Conservation (phyloP, 2,329 filamentous ascomycete genomes). For the Juglanconis oblonga region DNA sequence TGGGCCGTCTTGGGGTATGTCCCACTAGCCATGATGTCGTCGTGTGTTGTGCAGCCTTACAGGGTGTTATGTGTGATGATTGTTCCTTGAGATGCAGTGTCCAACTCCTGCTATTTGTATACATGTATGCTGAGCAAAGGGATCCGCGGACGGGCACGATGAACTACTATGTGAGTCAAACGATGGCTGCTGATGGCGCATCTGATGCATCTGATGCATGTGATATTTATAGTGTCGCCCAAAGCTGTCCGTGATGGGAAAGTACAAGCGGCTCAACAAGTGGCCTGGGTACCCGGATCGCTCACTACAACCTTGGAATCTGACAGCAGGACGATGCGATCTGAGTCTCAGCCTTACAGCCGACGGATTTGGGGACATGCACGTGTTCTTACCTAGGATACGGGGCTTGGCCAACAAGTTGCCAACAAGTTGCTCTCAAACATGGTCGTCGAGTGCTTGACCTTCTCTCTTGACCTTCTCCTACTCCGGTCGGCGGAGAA, state of each 20-base stretch:
- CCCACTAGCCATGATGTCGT: slow-evolving; percentile 6
- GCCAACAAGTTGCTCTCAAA: neutral
- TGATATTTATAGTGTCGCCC: neutral
- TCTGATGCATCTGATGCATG: neutral
- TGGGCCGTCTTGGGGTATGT: slow-evolving; percentile 14
- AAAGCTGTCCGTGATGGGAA: slow-evolving; percentile 2
- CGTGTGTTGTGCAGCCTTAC: neutral
- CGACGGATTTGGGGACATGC: too few relatives aligned
- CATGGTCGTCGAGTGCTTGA: too few relatives aligned
- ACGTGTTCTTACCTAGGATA: too few relatives aligned
- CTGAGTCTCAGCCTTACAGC: too few relatives aligned
- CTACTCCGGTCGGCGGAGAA: slow-evolving; percentile 4
- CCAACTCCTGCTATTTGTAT: neutral
- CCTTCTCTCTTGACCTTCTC: too few relatives aligned
- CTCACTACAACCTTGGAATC: neutral
- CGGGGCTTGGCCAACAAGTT: too few relatives aligned
- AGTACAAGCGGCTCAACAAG: slow-evolving; percentile 9
- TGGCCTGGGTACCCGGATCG: neutral
- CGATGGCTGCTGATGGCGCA: neutral
- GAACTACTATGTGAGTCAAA: slow-evolving; percentile 2
- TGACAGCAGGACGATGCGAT: neutral
- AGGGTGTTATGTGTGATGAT: neutral
- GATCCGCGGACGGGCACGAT: neutral
- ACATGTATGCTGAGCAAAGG: neutral
- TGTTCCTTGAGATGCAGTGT: neutral